Percentiles rank a stretch among this genome's conserved stretches.
Conservation (phyloP, 1,284 basidiomycete species). For the Gastroboletus turbinatus region DNA sequence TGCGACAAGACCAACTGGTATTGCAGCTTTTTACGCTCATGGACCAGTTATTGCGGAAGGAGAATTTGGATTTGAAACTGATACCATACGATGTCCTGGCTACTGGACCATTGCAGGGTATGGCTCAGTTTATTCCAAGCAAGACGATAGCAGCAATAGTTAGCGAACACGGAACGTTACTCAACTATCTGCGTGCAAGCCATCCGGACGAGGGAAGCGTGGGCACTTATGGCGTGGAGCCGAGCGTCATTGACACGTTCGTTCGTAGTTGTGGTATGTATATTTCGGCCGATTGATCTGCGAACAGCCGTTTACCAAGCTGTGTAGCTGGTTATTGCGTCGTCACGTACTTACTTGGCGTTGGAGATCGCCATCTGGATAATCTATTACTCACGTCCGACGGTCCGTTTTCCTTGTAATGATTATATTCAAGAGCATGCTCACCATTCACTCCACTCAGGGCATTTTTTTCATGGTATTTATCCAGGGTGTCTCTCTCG, state of each 20-base stretch:
- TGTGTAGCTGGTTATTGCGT: conserved; percentile 93
- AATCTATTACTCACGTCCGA: conserved; percentile 93
- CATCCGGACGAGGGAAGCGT: conserved; percentile 91
- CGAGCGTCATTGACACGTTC: conserved; percentile 93
- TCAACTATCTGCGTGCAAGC: conserved; percentile 85
- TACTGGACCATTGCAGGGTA: conserved; percentile 89
- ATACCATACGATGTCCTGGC: conserved; percentile 94
- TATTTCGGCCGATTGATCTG: neutral
- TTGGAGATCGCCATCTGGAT: conserved; percentile 96
- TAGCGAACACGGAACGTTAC: conserved; percentile 87
- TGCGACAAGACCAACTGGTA: conserved; percentile 96
- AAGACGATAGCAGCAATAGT: conserved; percentile 94
- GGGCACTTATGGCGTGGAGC: conserved; percentile 90
- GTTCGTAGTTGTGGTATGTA: conserved; percentile 92
- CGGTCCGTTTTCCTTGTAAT: conserved; percentile 50
- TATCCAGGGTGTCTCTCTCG: neutral
- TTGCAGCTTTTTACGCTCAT: conserved; percentile 97
- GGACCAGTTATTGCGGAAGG: conserved; percentile 91
- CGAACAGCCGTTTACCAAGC: conserved; percentile 10
- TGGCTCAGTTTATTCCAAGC: conserved; percentile 95
- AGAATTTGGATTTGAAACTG: conserved; percentile 92
- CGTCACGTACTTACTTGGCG: conserved; percentile 94
- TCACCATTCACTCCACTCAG: conserved; percentile 33
- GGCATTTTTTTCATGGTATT: conserved; percentile 84
- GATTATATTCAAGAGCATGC: neutral